phyloP scores from a whole-genome alignment of 495 filamentous ascomycete species.

The Daldinia childiae region DNA sequence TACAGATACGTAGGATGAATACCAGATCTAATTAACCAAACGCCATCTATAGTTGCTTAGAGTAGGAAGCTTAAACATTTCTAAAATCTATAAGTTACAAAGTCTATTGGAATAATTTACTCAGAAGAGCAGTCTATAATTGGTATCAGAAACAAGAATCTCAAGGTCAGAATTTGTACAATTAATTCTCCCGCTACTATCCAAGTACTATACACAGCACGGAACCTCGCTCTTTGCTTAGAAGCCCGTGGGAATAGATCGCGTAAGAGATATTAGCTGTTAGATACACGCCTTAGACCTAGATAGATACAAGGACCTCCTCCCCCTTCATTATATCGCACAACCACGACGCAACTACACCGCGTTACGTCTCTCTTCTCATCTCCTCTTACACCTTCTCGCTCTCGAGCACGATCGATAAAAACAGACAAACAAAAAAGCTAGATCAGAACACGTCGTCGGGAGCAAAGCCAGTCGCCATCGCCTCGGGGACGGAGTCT shows the following conservation, averaged over 20 bases:
- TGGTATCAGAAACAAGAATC: background rate
- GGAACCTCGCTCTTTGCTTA: background rate
- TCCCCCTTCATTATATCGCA: slow-evolving; percentile 20
- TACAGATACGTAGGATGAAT: background rate
- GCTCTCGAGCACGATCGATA: background rate
- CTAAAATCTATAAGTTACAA: background rate
- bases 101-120: background rate
- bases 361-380: background rate
- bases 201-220: slow-evolving; percentile 29
- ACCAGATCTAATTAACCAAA: background rate
- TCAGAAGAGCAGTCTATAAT: background rate
- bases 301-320: slow-evolving; percentile 29
- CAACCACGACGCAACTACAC: slow-evolving; percentile 6
- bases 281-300: slow-evolving; percentile 33
- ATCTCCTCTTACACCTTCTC: slow-evolving; percentile 5
- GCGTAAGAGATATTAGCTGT: slow-evolving; percentile 10
- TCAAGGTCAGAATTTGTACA: slow-evolving; percentile 32
- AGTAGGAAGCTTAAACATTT: background rate
- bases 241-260: slow-evolving; percentile 6
- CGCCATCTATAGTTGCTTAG: background rate
- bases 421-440: slow-evolving; percentile 18
- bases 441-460: slow-evolving; percentile 17
- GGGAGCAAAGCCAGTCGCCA: slow-evolving; percentile 17
- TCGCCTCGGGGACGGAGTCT: slow-evolving; percentile 24
- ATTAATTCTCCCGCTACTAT: slow-evolving; percentile 23